Base-by-base conservation (phyloP, 1,139 yeast genomes). In the Lodderomyces metapsilosis region DNA sequence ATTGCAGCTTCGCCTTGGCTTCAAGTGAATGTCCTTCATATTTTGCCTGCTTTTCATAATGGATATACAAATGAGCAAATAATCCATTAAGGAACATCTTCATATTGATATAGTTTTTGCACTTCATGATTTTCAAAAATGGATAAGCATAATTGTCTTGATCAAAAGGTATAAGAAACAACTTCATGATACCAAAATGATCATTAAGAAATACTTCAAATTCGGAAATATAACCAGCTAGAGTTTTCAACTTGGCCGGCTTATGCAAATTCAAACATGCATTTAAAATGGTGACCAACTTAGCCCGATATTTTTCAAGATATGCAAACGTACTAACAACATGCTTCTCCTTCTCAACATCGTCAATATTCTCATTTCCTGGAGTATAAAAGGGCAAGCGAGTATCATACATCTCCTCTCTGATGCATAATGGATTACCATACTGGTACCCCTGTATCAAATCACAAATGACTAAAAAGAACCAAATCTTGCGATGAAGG, bases 401-500 rank as follows among this genome's bases (percentile, higher is more conserved):
- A 0, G 68, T 61, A 51, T 64, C 70, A 42, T 52, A 59, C 38
- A 47, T 52, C 15, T 50, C 49, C 3, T 50, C 44, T 25, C 50
- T 36, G 16, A 63, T 57, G 11, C 49, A 47, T 41, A 55, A 40
- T 0, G 69, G 71, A 28, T 53, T 57, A 1, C 75, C 75, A 44
- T 57, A 65, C 12, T 58, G 51, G 43, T 52, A 62, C 2, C 62
- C 62, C 28, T 57, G 55, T 32, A 59, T 53, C 5, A 60, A 41
- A 45, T 68, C 74, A 42, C 50, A 51, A 15, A 57, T 41, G 3
- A 56, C 48, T 38, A 80, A 57, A 39, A 67, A 66, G 49, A 68
- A 71, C 86, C 86, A 82, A 2, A 79, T 64, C 47, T 77, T 79
- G 50, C 87, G 64, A 52, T 69, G 65, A 9, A 72, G 49, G 47